Percentiles rank a stretch among this genome's conserved stretches.
These are phyloP conservation scores for Mycena pura DNA, from an alignment of 768 basidiomycete genomes.

Conservation along the genomic window DNA sequence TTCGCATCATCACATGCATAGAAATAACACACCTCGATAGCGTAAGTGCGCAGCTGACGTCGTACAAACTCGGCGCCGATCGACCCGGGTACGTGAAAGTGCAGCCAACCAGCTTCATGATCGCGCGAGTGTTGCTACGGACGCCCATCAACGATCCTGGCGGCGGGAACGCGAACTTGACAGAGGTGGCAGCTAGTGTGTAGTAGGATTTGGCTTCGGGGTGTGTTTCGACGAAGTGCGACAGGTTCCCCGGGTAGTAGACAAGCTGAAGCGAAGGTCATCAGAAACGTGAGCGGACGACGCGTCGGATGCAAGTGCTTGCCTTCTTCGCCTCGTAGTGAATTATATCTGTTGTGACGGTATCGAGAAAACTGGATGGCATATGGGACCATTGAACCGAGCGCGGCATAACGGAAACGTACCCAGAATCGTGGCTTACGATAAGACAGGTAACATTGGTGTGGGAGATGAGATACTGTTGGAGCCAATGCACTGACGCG, in stretches of 20 bases:
- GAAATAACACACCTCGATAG: slow-evolving; percentile 72
- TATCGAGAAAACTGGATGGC: slow-evolving; percentile 81
- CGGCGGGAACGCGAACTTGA: slow-evolving; percentile 95
- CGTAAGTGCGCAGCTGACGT: slow-evolving; percentile 93
- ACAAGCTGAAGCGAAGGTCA: slow-evolving; percentile 62
- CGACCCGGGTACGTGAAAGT: slow-evolving; percentile 95
- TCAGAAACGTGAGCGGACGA: slow-evolving; percentile 15
- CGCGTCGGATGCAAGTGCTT: slow-evolving; percentile 18
- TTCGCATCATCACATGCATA: slow-evolving; percentile 22
- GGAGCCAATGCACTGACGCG: slow-evolving; percentile 89
- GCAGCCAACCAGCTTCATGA: slow-evolving; percentile 89
- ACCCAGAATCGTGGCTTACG: slow-evolving; percentile 97
- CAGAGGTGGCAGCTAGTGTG: slow-evolving; percentile 89
- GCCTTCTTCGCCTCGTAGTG: slow-evolving; percentile 97
- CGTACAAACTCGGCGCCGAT: slow-evolving; percentile 76
- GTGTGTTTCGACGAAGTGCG: slow-evolving; percentile 85
- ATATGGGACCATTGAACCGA: not conserved
- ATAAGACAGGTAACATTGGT: slow-evolving; percentile 89
- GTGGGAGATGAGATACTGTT: slow-evolving; percentile 84
- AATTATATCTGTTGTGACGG: slow-evolving; percentile 95
- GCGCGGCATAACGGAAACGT: slow-evolving; percentile 33
- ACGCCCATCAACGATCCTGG: slow-evolving; percentile 98
- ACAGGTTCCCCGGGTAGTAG: slow-evolving; percentile 93
- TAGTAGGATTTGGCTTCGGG: slow-evolving; percentile 97
- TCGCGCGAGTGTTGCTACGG: slow-evolving; percentile 93